These are phyloP conservation scores for Xylaria sp. DNA, from an alignment of 2,329 filamentous ascomycete genomes.

Conservation along the genomic window DNA sequence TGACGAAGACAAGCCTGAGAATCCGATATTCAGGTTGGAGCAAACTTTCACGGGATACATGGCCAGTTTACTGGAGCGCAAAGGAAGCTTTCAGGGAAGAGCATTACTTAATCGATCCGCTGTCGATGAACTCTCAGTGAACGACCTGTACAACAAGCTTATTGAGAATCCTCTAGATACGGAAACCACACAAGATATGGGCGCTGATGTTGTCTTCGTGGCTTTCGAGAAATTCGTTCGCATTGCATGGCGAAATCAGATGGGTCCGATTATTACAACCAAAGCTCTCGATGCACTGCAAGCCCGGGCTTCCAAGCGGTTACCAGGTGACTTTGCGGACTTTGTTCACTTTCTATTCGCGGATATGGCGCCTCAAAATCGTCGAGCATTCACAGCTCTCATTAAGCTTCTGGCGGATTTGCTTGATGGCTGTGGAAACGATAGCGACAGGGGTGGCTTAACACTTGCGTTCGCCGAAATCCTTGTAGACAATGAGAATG, in stretches of 20 bases:
- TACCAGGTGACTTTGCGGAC: conserved; percentile 74
- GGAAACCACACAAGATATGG: conserved; percentile 74
- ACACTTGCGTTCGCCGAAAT: conserved; percentile 90
- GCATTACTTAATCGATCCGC: conserved; percentile 71
- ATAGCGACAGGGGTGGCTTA: conserved; percentile 85
- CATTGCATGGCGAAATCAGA: conserved; percentile 85
- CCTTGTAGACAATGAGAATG: conserved; percentile 76
- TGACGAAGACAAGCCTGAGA: conserved; percentile 63
- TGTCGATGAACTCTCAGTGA: conserved; percentile 80
- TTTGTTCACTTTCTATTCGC: conserved; percentile 69
- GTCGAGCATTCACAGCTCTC: conserved; percentile 79
- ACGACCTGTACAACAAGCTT: conserved; percentile 87
- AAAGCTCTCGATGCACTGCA: conserved; percentile 78
- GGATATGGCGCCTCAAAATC: conserved; percentile 72
- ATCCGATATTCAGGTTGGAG: conserved; percentile 76
- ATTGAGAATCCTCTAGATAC: conserved; percentile 83
- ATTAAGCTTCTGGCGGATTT: conserved; percentile 87
- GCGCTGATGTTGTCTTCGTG: conserved; percentile 84
- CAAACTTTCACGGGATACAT: conserved; percentile 86
- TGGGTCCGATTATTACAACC: conserved; percentile 81
- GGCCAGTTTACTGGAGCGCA: conserved; percentile 80
- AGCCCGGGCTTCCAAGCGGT: conserved; percentile 65
- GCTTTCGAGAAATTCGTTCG: conserved; percentile 93
- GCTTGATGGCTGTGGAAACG: conserved; percentile 87
- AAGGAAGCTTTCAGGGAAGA: conserved; percentile 83